Base-by-base conservation (phyloP, 257 asterid species). In the Knoxia roxburghii region DNA sequence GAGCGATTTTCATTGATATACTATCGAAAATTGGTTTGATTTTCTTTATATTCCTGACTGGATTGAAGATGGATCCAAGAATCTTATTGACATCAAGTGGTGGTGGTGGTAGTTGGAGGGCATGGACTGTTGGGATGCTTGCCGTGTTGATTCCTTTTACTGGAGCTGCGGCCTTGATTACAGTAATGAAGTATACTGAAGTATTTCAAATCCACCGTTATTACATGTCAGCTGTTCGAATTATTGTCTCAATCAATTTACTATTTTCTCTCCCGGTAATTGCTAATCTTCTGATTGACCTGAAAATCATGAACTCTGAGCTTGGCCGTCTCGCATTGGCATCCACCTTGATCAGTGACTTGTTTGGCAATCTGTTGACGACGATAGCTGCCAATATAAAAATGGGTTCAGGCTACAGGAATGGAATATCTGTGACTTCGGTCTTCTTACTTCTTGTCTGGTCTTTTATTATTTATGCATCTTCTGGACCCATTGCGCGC, bases 1-100 rank as follows among this genome's bases (percentile, higher is more conserved):
- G 95, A 71, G 85, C 85, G 5, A 72, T 82, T 6, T 90, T 75
- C 75, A 71, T 94, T 69, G 92, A 86, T 67, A 64, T 82, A 14
- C 75, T 94, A 21, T 81, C 96, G 12, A 94, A 85, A 82, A 56
- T 94, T 17, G 97, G 99, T 52, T 90, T 78, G 76, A 79, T 84
- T 30, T 94, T 85, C 86, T 90, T 84, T 43, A 88, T 88, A 61
- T 94, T 90, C 79, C 88, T 90, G 14, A 73, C 86, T 33, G 99
- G 97, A 23, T 95, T 94, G 67, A 90, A 94, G 72, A 88, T 94
- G 96, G 95, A 94, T 58, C 89, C 97, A 0, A 77, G 77, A 72
- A 75, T 86, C 27, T 87, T 94, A 24, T 64, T 81, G 48, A 84
- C 86, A 60, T 64, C 72, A 4, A 69, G n/a, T n/a, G n/a, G n/a